These are phyloP conservation scores for Coccomyxa sp. DNA, from an alignment of 139 green algal genomes.

Conservation along the genomic window DNA sequence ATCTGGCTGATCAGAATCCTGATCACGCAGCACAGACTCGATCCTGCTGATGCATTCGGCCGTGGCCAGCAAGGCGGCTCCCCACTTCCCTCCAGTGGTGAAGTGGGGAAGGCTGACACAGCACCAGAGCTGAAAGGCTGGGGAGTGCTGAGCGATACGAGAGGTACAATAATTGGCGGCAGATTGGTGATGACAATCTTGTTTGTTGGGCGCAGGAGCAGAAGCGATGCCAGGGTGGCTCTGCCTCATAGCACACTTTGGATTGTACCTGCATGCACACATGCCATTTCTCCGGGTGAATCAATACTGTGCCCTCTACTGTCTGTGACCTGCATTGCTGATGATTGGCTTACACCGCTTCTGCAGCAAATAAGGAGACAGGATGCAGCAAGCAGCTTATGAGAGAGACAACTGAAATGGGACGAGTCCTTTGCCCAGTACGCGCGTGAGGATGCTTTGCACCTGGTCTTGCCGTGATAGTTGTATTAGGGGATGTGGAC, in stretches of 20 bases:
- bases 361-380: neutral
- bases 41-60: too few relatives aligned
- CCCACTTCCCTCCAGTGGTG: too few relatives aligned
- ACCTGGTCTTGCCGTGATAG: neutral
- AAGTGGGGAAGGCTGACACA: too few relatives aligned
- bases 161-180: too few relatives aligned
- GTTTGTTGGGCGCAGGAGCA: neutral
- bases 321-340: neutral
- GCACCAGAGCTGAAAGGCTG: too few relatives aligned
- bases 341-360: neutral
- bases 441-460: too few relatives aligned
- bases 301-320: neutral
- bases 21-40: too few relatives aligned
- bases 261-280: slow-evolving; percentile 3
- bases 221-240: neutral
- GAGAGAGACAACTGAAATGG: neutral
- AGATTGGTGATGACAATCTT: neutral
- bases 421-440: neutral
- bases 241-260: neutral
- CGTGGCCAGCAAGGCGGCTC: too few relatives aligned
- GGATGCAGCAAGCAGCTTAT: neutral
- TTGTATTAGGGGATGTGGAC: neutral
- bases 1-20: too few relatives aligned
- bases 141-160: too few relatives aligned
- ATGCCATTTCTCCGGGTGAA: too few relatives aligned